A percentile compares a stretch with the other conserved stretches of the same genome.
These are phyloP conservation scores for Populus alba DNA, from an alignment of 345 rosid species.

Conservation along the genomic window DNA sequence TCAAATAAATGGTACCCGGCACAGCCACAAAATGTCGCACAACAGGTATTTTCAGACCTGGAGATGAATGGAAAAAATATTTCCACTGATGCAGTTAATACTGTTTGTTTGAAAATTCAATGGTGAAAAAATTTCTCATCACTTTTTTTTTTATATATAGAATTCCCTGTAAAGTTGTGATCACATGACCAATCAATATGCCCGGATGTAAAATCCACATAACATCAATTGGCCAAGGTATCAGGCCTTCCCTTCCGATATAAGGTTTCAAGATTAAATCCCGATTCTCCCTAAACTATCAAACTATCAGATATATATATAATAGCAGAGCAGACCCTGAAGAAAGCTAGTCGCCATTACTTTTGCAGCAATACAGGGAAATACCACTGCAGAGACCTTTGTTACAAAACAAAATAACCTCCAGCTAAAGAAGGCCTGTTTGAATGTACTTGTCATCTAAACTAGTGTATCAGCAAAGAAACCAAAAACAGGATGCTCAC, in stretches of 20 bases:
- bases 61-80: background rate
- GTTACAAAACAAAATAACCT: conserved; percentile 13
- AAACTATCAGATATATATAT: background rate
- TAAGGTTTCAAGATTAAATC: background rate
- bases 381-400: background rate
- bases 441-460: conserved; percentile 1
- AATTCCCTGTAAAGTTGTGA: background rate
- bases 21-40: background rate
- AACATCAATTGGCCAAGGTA: background rate
- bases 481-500: conserved; percentile 27
- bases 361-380: background rate
- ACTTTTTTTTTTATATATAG: too few species aligned
- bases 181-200: background rate
- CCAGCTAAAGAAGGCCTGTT: background rate
- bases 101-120: background rate
- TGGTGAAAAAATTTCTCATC: too few species aligned
- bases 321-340: background rate
- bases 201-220: background rate
- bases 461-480: background rate
- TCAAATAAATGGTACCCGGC: background rate
- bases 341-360: background rate
- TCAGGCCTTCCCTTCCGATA: background rate
- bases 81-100: background rate
- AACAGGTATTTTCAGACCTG: background rate
- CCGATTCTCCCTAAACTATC: background rate